Percentiles rank a stretch among this genome's conserved stretches.
phyloP scores from a whole-genome alignment of 441 rosid genomes.

The Corymbia calophylla region DNA sequence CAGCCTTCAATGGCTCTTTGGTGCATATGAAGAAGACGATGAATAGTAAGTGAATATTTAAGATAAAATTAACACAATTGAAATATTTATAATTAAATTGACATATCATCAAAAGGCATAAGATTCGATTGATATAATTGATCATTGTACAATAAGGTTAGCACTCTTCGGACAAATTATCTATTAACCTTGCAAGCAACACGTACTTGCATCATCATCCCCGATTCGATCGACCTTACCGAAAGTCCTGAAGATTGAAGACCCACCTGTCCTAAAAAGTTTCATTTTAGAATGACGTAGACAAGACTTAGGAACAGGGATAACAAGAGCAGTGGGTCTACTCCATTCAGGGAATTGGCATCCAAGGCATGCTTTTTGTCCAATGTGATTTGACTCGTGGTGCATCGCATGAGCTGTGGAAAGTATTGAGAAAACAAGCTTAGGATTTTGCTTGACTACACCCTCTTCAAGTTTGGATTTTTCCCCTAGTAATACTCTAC shows the following conservation, averaged over 20 bases:
- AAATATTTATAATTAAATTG: no score
- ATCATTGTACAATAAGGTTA: fast-evolving
- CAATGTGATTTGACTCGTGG: background rate
- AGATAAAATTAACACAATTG: background rate
- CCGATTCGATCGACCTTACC: background rate
- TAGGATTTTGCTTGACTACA: background rate
- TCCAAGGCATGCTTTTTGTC: background rate
- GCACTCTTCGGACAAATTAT: background rate
- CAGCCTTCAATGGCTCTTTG: no score
- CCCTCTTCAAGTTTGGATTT: background rate
- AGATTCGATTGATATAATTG: fast-evolving
- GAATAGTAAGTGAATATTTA: no score
- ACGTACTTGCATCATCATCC: background rate
- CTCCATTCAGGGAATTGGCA: background rate
- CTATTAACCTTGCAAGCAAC: background rate
- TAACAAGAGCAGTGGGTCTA: background rate
- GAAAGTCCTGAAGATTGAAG: background rate
- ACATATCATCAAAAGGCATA: no score
- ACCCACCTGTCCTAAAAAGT: background rate
- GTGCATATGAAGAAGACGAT: no score
- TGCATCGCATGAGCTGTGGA: background rate
- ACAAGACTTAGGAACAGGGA: background rate
- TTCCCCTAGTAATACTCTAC: constrained; percentile 29
- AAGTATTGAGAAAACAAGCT: background rate
- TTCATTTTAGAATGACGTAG: background rate